Percentiles rank a stretch among this genome's conserved stretches.
These are phyloP conservation scores for Phaeotremella skinneri DNA, from an alignment of 768 basidiomycete species.

Conservation along the genomic window DNA sequence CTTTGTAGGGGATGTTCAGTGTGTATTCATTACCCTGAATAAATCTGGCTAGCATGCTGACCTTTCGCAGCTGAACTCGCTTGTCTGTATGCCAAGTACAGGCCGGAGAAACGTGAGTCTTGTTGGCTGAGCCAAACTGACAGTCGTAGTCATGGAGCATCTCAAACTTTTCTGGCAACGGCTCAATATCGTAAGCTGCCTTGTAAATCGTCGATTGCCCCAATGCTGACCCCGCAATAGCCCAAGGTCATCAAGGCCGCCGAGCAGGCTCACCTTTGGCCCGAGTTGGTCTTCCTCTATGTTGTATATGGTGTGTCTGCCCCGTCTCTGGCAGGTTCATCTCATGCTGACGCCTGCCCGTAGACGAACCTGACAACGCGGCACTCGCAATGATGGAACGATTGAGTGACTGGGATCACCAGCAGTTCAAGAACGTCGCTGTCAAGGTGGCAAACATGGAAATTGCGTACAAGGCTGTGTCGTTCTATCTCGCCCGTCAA, in stretches of 20 bases:
- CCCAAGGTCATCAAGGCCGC: conserved; percentile 97
- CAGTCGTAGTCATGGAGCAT: conserved; percentile 85
- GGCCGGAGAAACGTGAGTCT: conserved; percentile 78
- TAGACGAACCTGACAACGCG: conserved; percentile 72
- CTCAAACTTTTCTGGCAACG: conserved; percentile 83
- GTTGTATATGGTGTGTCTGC: conserved; percentile 97
- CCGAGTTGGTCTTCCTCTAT: conserved; percentile 96
- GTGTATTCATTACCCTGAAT: conserved; percentile 1
- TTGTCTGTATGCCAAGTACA: conserved; percentile 90
- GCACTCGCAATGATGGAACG: conserved; percentile 98
- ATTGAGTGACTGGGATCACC: conserved; percentile 98
- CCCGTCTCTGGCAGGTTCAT: conserved; percentile 46
- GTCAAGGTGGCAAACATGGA: conserved; percentile 96
- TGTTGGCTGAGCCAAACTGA: conserved; percentile 2
- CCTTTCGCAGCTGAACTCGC: conserved; percentile 65
- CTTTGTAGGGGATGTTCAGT: conserved; percentile 37
- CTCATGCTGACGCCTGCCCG: conserved; percentile 13
- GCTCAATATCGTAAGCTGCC: conserved; percentile 71
- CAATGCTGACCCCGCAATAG: conserved; percentile 13
- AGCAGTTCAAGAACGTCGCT: conserved; percentile 97
- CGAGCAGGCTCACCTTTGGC: conserved; percentile 96
- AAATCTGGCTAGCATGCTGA: conserved; percentile 24
- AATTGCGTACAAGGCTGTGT: conserved; percentile 84
- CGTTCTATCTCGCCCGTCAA: conserved; percentile 42
- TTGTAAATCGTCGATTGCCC: neutral